Conservation (phyloP, 495 filamentous ascomycete genomes). For the Neurospora tetrasperma region DNA sequence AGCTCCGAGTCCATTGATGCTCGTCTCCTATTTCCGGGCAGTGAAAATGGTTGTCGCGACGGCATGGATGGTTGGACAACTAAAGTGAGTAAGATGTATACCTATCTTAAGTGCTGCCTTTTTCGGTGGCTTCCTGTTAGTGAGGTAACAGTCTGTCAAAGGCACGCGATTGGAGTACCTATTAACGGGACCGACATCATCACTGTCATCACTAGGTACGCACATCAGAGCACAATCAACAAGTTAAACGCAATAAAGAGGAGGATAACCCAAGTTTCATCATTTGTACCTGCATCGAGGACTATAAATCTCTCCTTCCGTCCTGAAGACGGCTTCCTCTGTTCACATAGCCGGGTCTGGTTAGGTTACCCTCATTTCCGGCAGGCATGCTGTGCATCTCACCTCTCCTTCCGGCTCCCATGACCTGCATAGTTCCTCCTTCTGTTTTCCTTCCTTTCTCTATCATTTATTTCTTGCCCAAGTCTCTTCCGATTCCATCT, state of each 20-base stretch:
- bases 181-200: neutral
- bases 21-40: neutral
- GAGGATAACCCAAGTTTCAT: rapidly evolving
- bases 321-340: neutral
- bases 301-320: neutral
- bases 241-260: neutral
- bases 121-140: neutral
- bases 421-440: no score
- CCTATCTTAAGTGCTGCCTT: neutral
- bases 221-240: neutral
- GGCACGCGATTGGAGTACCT: neutral
- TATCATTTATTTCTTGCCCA: no score
- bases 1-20: rapidly evolving
- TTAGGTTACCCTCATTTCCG: neutral
- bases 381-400: neutral
- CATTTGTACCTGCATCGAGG: neutral
- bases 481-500: no score
- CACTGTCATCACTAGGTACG: neutral
- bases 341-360: no score
- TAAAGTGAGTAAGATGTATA: neutral
- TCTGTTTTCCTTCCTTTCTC: no score
- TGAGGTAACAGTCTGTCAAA: neutral
- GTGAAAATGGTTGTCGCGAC: neutral
- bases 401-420: no score
- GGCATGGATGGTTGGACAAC: neutral